phyloP scores from a whole-genome alignment of 257 asterid genomes.

The Jaltomata sinuosa region DNA sequence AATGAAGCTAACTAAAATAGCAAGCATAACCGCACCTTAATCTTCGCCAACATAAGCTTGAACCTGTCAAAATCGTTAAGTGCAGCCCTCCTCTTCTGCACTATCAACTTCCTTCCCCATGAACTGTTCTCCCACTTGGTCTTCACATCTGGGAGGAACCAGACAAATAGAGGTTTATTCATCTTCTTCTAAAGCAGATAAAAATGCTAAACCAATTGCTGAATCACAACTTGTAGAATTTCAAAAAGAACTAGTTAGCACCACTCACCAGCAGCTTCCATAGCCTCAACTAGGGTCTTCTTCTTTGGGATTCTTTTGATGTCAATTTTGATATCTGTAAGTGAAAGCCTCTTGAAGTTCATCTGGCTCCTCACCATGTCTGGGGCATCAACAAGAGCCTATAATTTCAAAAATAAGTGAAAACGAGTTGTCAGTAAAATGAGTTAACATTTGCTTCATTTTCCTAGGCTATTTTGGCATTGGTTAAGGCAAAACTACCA shows the following conservation, averaged over 20 bases:
- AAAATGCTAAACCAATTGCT: neutral
- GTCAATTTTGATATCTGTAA: conserved; percentile 80
- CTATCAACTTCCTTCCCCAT: conserved; percentile 94
- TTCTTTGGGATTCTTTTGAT: conserved; percentile 78
- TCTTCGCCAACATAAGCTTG: conserved; percentile 83
- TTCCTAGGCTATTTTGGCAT: neutral
- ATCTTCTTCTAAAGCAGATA: neutral
- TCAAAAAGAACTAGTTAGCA: neutral
- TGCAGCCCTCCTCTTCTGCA: conserved; percentile 79
- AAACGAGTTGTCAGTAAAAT: neutral
- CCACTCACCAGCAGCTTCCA: conserved; percentile 87
- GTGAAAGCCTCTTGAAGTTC: conserved; percentile 87
- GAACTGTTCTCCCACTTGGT: conserved; percentile 86
- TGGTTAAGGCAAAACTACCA: neutral
- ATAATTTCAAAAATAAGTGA: neutral
- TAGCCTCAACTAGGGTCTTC: conserved; percentile 79
- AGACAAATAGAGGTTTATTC: neutral
- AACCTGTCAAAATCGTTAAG: conserved; percentile 80
- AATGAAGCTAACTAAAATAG: neutral
- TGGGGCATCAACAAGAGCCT: conserved; percentile 95
- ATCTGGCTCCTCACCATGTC: conserved; percentile 91
- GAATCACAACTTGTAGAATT: neutral
- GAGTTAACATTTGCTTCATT: neutral
- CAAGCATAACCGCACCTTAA: conserved; percentile 39
- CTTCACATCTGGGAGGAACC: conserved; percentile 55